A percentile compares a stretch with the other conserved stretches of the same genome.
Conservation (phyloP, 1,284 basidiomycete species). For the Irpex sp. region DNA sequence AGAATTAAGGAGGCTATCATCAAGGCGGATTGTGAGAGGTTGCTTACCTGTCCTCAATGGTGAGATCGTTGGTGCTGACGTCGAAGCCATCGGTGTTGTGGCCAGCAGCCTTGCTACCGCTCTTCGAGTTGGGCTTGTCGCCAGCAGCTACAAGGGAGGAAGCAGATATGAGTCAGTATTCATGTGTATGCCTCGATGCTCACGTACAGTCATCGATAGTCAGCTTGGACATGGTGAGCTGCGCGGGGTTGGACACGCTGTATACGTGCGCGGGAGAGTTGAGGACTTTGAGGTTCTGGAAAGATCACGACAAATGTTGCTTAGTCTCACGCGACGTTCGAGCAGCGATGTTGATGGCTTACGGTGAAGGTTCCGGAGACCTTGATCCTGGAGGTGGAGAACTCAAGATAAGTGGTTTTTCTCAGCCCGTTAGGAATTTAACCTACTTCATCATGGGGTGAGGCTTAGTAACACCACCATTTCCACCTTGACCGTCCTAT, state of each 20-base stretch:
- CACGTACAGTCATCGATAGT: constrained; percentile 34
- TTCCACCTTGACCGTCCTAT: constrained; percentile 34
- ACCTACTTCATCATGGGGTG: constrained; percentile 32
- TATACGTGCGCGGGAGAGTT: constrained; percentile 33
- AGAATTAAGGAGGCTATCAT: background rate
- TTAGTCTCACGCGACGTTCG: background rate
- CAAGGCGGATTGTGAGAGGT: background rate
- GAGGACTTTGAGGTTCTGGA: constrained; percentile 30
- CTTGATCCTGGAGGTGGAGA: constrained; percentile 34
- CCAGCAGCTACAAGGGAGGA: constrained; percentile 25
- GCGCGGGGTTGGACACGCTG: constrained; percentile 28
- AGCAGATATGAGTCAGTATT: background rate
- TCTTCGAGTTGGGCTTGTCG: constrained; percentile 39
- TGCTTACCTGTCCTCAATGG: constrained; percentile 33
- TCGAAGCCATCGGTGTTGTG: constrained; percentile 55
- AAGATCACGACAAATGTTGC: background rate
- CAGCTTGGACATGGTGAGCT: constrained; percentile 26
- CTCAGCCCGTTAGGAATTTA: background rate
- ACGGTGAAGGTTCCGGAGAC: constrained; percentile 47
- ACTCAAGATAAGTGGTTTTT: background rate
- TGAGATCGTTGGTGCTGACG: constrained; percentile 35
- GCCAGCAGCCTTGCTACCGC: constrained; percentile 31
- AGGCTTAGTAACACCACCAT: constrained; percentile 33
- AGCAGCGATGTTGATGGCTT: constrained; percentile 7
- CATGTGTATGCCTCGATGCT: background rate